Evolutionary conservation across 192 early-diverging fungal genomes (phyloP), one percentile per base, ranked within the genome.

Genomic region (Coemansia sp.): DNA sequence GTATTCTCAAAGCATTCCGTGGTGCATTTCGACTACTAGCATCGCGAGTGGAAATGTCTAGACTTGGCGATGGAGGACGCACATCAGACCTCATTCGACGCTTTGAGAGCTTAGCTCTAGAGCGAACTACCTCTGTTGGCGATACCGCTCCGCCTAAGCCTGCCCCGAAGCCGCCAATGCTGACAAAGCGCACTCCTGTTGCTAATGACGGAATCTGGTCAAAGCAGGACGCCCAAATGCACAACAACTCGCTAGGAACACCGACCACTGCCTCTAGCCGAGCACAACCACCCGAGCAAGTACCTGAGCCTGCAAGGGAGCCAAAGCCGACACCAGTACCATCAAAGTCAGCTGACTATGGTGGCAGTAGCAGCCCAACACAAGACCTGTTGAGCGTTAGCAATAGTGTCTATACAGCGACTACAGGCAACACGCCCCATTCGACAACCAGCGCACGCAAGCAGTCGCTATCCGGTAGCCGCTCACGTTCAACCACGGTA

Each of bases 71-170:
- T 49, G 72, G 57, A 60, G 75, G 80, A 38, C 72, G 75, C 20
- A 77, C 75, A 9, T 73, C 72, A 20, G 75, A 82, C 66, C 80
- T 82, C 68, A 77, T 77, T 64, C 72, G 73, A 46, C 70, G 75
- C 60, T 77, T 82, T 61, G 75, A 82, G 40, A 72, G 42, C 62
- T 34, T 82, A 70, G 71, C 75, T 12, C 62, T 75, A 27, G 72
- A 70, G 11, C 77, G 77, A 40, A 46, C 27, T 8, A 33, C 12
- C 40, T 34, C 6, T 29, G 27, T 15, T 2, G 11, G 62, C 12
- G 31, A 62, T 57, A 15, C 27, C 40, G 70, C 46, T 27, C 20
- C 34, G 5, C 67, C 59, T 33, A 63, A 66, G 18, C 44, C 49
- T 20, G 44, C 68, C 15, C 47, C 33, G 2, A 62, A 65, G 9